phyloP scores from a whole-genome alignment of 805 yeast species.

The Alloascoidea hylecoeti region DNA sequence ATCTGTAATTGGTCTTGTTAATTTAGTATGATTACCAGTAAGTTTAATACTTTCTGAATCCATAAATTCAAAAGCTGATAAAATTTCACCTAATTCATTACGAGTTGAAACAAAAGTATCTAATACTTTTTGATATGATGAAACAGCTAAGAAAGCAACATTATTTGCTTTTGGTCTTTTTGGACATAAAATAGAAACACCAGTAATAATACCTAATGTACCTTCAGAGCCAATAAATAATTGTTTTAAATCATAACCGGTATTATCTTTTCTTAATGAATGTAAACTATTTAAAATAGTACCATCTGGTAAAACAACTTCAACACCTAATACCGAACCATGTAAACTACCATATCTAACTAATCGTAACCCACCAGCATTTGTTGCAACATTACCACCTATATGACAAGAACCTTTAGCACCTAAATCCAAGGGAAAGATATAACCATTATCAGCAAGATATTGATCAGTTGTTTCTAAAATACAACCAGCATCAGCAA shows the following conservation, averaged over 20 bases:
- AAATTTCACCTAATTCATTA: slow-evolving; percentile 64
- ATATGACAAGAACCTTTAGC: slow-evolving; percentile 96
- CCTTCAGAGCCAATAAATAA: slow-evolving; percentile 92
- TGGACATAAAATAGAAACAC: slow-evolving; percentile 81
- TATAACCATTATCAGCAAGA: slow-evolving; percentile 69
- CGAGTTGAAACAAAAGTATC: slow-evolving; percentile 69
- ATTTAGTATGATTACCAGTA: slow-evolving; percentile 40
- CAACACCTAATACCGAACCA: slow-evolving; percentile 83
- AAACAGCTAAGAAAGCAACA: slow-evolving; percentile 78
- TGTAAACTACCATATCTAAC: slow-evolving; percentile 86
- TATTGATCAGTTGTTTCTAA: slow-evolving; percentile 73
- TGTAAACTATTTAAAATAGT: slow-evolving; percentile 67
- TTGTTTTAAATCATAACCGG: slow-evolving; percentile 90
- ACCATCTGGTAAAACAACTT: slow-evolving; percentile 88
- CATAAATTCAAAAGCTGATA: slow-evolving; percentile 93
- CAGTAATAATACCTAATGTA: slow-evolving; percentile 81
- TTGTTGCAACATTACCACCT: slow-evolving; percentile 91
- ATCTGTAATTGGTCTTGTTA: slow-evolving; percentile 66
- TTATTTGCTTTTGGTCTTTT: slow-evolving; percentile 75
- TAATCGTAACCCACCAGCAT: slow-evolving; percentile 89
- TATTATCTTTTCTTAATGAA: slow-evolving; percentile 84
- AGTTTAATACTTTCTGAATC: slow-evolving; percentile 56
- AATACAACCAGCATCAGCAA: slow-evolving; percentile 84
- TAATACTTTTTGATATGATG: slow-evolving; percentile 73
- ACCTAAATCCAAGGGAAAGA: slow-evolving; percentile 88